phyloP scores from a whole-genome alignment of 2,329 filamentous ascomycete species.

The Stachybotrys echinatus region DNA sequence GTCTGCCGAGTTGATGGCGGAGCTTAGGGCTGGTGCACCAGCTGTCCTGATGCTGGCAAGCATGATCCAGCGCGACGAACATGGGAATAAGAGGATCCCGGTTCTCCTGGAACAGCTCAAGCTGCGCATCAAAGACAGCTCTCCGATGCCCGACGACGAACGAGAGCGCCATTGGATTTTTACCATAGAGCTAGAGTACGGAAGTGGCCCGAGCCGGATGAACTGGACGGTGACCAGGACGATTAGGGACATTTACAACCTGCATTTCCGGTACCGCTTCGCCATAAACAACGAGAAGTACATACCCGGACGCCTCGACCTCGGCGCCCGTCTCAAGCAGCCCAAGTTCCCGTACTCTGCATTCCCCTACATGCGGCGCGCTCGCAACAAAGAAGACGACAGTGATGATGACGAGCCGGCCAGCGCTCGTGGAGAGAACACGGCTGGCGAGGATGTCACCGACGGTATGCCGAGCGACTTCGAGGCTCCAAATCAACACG shows the following conservation, averaged over 20 bases:
- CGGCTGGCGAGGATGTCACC: conserved; percentile 37
- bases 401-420: conserved; percentile 66
- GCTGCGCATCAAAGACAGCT: conserved; percentile 76
- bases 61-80: conserved; percentile 96
- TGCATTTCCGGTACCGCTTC: conserved; percentile 91
- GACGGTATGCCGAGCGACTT: conserved; percentile 33
- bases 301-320: conserved; percentile 61
- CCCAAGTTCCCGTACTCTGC: conserved; percentile 86
- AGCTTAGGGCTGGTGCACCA: conserved; percentile 85
- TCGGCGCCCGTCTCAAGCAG: conserved; percentile 68
- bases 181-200: conserved; percentile 90
- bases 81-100: conserved; percentile 90
- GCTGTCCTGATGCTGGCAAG: conserved; percentile 92
- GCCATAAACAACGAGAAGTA: conserved; percentile 80
- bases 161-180: conserved; percentile 76
- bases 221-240: conserved; percentile 89
- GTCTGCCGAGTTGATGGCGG: conserved; percentile 92
- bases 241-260: conserved; percentile 82
- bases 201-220: conserved; percentile 92
- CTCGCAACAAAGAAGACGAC: conserved; percentile 72
- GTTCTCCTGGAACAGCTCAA: conserved; percentile 94
- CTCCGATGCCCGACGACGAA: conserved; percentile 58
- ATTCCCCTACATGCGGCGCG: conserved; percentile 82
- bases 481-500: conserved; percentile 22
- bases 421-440: conserved; percentile 34